Evolutionary conservation across 352 stramenopile genomes (phyloP), one percentile per base, ranked within the genome.

Genomic region (Phytophthora foliorum): DNA sequence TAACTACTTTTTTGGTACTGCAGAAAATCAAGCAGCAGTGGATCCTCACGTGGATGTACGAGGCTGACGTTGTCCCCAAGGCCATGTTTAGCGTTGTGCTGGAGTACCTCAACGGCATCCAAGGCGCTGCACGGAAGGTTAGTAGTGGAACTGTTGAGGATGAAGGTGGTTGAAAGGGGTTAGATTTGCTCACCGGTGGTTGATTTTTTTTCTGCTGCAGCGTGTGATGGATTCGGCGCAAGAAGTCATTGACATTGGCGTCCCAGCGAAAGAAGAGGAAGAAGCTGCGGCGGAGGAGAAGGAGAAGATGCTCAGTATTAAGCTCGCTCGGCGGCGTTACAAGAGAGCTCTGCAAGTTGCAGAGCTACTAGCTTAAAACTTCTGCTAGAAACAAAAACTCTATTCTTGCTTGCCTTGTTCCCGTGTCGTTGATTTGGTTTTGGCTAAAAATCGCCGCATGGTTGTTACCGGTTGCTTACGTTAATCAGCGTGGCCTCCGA

Each of bases 1-100:
- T 64, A 31, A 68, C n/a, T 63, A 6, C 2, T 52, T 54, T 34
- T 38, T 11, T 62, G 31, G n/a, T 19, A 22, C 52, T 64, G 25
- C 53, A 91, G 84, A 95, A 90, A 84, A 85, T 88, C 17, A 92
- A 93, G 66, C 88, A 95, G 75, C 74, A 86, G 51, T 95, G 88
- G 88, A 87, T 95, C 53, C 57, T 95, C 10, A 72, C 59, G 34
- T 95, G 88, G 85, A 93, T 95, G 85, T 93, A 91, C 63, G 85
- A 93, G 42, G 86, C 84, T 7, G 86, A 93, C 41, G 81, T 95
- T 25, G 81, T 94, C 32, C 75, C 85, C 50, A 95, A 95, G 62
- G 81, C 81, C n/a, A 88, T 92, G 74, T 95, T 95, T 54, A 60
- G 81, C 29, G 75, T 86, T 44, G 81, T 92, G 44, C 75, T 95